These are phyloP conservation scores for carrot (Daucus carota) DNA, from an alignment of 129 eudicot genomes.

Conservation along the genomic window DH1_v3.0 NC_030389.2:10280501-10281000, in stretches of 20 bases:
- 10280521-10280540: constrained; percentile 45
- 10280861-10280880: constrained; percentile 71
- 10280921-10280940: constrained; percentile 59
- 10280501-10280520: constrained; percentile 31
- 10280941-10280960: constrained; percentile 62
- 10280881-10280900: constrained; percentile 37
- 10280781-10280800: constrained; percentile 72
- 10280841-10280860: constrained; percentile 45
- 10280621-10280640: constrained; percentile 52
- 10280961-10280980: constrained; percentile 66
- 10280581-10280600: constrained; percentile 43
- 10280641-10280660: constrained; percentile 84
- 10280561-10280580: constrained; percentile 45
- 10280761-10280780: constrained; percentile 53
- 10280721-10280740: constrained; percentile 68
- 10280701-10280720: constrained; percentile 73
- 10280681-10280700: constrained; percentile 82
- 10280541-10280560: constrained; percentile 54
- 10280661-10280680: constrained; percentile 73
- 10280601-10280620: constrained; percentile 35
- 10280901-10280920: constrained; percentile 75
- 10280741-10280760: constrained; percentile 89
- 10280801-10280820: constrained; percentile 60
- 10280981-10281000: constrained; percentile 58
- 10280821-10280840: constrained; percentile 22